Evolutionary conservation across 306 rosid species (phyloP), one percentile per base, ranked within the genome.

Genomic region (Castanea crenata): DNA sequence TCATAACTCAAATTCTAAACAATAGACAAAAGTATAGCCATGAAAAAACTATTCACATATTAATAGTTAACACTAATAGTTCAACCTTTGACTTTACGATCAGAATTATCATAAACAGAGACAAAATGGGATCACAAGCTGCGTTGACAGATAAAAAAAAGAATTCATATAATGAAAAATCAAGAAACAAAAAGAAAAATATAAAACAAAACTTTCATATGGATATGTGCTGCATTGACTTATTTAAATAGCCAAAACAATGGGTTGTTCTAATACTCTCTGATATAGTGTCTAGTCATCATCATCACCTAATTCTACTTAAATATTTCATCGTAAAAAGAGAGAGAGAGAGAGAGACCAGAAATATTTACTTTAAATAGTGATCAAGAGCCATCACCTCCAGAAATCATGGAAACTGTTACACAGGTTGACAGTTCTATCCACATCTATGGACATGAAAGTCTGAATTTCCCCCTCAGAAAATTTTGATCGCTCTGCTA

Each of bases 401-500:
- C 99, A 94, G 85, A 87, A 44, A 81, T 94, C 99, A 86, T 94
- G 97, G 74, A 92, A 85, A 89, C 95, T 90, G 77, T 90, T 94
- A 81, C 93, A 91, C 88, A 91, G 74, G 89, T 94, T 94, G 83
- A 94, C 96, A 83, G 92, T 90, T 77, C 97, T 89, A 80, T 92
- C 97, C 70, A 91, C 94, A 88, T 94, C 99, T 79, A 94, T 87
- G 9, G 99, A 91, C 99, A 94, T 92, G 71, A 91, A 94, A 73
- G 99, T 94, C 88, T 92, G 99, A 78, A 94, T 91, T 90, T 94
- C 99, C 57, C 99, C 99, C 80, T 83, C 89, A 18, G 97, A 76
- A 83, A 94, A 94, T 78, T 91, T 89, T 74, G 97, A 94, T 64
- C 93, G 92, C 86, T 91, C 97, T 31, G 95, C 97, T 80, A 88